Evolutionary conservation across 2,329 filamentous ascomycete species (phyloP).

Genomic region (Hypocrella siamensis): DNA sequence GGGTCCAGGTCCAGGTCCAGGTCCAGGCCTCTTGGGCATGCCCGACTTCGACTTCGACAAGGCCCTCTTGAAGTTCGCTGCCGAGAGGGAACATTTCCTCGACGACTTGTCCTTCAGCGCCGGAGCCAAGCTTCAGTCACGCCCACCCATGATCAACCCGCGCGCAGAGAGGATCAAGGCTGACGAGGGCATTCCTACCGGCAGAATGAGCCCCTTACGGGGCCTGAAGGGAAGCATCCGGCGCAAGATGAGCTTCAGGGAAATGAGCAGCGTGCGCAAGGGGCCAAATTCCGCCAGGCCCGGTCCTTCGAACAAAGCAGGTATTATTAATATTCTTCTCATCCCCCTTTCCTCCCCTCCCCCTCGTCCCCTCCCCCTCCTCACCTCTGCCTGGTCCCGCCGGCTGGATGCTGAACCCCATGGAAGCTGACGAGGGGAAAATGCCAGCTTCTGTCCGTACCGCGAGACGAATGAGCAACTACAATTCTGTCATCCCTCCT

Average conservation of each 20-base stretch:
- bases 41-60: constrained; percentile 84
- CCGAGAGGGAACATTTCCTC: constrained; percentile 85
- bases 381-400: too few relatives aligned
- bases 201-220: constrained; percentile 38
- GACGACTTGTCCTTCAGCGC: constrained; percentile 84
- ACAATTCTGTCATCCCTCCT: constrained; percentile 92
- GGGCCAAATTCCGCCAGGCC: constrained; percentile 63
- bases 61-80: constrained; percentile 84
- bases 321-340: constrained; percentile 24
- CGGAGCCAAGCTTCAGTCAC: constrained; percentile 56
- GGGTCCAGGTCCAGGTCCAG: neutral
- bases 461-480: constrained; percentile 81
- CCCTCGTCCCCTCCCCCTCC: too few relatives aligned
- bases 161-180: constrained; percentile 68
- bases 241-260: constrained; percentile 79
- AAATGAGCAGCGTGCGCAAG: constrained; percentile 90
- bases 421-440: neutral
- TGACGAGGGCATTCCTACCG: constrained; percentile 44
- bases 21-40: constrained; percentile 11
- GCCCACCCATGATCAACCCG: constrained; percentile 60
- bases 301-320: constrained; percentile 33
- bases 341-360: neutral
- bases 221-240: constrained; percentile 72
- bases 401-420: too few relatives aligned
- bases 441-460: constrained; percentile 51